Conservation (phyloP, 192 early-diverging fungal species). For the Linnemannia hyalina region DNA sequence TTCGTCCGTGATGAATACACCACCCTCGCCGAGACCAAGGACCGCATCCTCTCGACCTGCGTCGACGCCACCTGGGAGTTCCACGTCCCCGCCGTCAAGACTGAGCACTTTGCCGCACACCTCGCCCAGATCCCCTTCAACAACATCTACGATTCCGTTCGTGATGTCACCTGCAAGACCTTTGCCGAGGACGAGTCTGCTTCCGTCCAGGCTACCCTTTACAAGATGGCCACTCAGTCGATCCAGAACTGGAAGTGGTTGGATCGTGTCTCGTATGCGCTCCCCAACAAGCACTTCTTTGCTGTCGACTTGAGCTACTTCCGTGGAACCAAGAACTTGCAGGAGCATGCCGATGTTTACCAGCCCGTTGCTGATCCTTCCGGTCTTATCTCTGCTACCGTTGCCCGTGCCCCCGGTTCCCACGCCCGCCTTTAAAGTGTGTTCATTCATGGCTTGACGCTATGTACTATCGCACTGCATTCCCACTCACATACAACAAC, state of each 20-base stretch:
- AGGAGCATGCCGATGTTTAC: slow-evolving; percentile 77
- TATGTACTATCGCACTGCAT: background rate
- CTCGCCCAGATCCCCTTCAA: slow-evolving; percentile 64
- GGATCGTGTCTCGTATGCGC: slow-evolving; percentile 73
- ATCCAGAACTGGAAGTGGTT: slow-evolving; percentile 70
- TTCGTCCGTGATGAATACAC: slow-evolving; percentile 82
- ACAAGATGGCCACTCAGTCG: slow-evolving; percentile 77
- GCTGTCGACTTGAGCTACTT: slow-evolving; percentile 78
- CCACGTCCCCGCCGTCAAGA: slow-evolving; percentile 26
- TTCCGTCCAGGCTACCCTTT: slow-evolving; percentile 86
- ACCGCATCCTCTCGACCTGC: slow-evolving; percentile 83
- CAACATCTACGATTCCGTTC: slow-evolving; percentile 68
- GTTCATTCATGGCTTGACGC: background rate
- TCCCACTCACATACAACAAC: background rate
- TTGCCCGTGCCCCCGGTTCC: slow-evolving; percentile 65
- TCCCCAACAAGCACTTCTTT: slow-evolving; percentile 87
- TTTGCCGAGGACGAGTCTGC: slow-evolving; percentile 83
- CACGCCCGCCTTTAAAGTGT: slow-evolving; percentile 29
- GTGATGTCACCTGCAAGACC: slow-evolving; percentile 77
- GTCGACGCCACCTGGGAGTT: slow-evolving; percentile 80
- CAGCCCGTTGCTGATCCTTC: slow-evolving; percentile 81
- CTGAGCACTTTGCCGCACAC: slow-evolving; percentile 20
- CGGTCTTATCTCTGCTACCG: slow-evolving; percentile 79
- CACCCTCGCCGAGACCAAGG: slow-evolving; percentile 78
- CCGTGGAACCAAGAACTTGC: slow-evolving; percentile 75